Percentiles rank a stretch among this genome's conserved stretches.
Conservation (phyloP, 2,329 filamentous ascomycete species). For the Fusarium secorum region DNA sequence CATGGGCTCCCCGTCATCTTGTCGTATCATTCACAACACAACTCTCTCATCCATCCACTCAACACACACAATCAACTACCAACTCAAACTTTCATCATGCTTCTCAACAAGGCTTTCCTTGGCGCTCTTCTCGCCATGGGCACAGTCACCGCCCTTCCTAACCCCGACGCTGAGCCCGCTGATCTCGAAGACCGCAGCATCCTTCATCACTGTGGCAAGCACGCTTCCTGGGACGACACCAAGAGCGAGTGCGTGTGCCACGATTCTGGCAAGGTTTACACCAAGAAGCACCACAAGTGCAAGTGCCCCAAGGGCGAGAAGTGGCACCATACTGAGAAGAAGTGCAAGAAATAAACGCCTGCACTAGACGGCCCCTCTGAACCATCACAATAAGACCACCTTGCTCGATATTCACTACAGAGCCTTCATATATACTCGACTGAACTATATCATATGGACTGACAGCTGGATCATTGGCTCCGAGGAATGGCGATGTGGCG, state of each 20-base stretch:
- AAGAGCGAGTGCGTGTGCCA: constrained; percentile 15
- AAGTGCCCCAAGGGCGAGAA: constrained; percentile 25
- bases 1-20: no score
- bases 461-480: accelerated
- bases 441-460: accelerated
- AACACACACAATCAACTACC: background rate
- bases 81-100: constrained; percentile 4
- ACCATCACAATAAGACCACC: accelerated
- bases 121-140: constrained; percentile 7
- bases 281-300: constrained; percentile 17
- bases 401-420: no score
- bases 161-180: background rate
- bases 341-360: constrained; percentile 14
- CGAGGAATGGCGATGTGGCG: accelerated
- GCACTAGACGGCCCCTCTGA: background rate
- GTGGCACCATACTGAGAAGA: constrained; percentile 15
- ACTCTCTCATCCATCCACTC: background rate
- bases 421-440: no score
- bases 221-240: constrained; percentile 2
- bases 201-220: constrained; percentile 17
- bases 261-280: constrained; percentile 10
- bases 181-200: constrained; percentile 8
- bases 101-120: constrained; percentile 13
- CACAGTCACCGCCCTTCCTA: constrained; percentile 16
- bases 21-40: background rate